Evolutionary conservation across 345 rosid genomes (phyloP).

Genomic region (Nasturtium officinale): DNA sequence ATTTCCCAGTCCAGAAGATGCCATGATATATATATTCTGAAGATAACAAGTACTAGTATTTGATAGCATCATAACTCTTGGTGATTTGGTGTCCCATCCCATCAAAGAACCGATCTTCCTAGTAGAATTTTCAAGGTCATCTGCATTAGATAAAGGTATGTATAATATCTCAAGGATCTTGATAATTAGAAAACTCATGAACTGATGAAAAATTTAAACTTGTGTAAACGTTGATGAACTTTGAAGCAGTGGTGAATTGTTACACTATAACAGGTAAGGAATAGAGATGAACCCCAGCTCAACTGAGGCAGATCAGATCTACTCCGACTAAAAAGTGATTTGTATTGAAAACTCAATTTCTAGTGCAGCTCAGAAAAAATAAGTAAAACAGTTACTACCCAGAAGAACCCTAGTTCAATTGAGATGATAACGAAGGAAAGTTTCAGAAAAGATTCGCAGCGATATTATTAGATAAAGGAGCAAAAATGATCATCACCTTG

Average conservation of each 20-base stretch:
- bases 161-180: neutral
- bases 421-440: slow-evolving; percentile 1
- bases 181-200: neutral
- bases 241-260: slow-evolving; percentile 11
- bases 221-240: neutral
- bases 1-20: slow-evolving; percentile 84
- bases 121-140: slow-evolving; percentile 41
- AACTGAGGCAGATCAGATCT: slow-evolving; percentile 40
- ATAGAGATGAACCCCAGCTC: neutral
- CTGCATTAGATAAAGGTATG: slow-evolving; percentile 21
- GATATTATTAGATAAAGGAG: neutral
- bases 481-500: slow-evolving; percentile 42
- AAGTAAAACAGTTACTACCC: slow-evolving; percentile 29
- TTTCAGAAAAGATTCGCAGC: neutral
- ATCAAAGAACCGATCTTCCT: slow-evolving; percentile 54
- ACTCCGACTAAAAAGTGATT: slow-evolving; percentile 12
- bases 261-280: slow-evolving; percentile 5
- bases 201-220: slow-evolving; percentile 16
- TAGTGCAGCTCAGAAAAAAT: slow-evolving; percentile 7
- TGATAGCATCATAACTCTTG: slow-evolving; percentile 41
- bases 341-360: slow-evolving; percentile 14
- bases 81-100: slow-evolving; percentile 48
- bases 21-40: slow-evolving; percentile 54
- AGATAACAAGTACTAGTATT: slow-evolving; percentile 46
- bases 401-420: slow-evolving; percentile 40